Evolutionary conservation across 495 filamentous ascomycete genomes (phyloP), one percentile per base, ranked within the genome.

Genomic region (Margaritispora aquatica): DNA sequence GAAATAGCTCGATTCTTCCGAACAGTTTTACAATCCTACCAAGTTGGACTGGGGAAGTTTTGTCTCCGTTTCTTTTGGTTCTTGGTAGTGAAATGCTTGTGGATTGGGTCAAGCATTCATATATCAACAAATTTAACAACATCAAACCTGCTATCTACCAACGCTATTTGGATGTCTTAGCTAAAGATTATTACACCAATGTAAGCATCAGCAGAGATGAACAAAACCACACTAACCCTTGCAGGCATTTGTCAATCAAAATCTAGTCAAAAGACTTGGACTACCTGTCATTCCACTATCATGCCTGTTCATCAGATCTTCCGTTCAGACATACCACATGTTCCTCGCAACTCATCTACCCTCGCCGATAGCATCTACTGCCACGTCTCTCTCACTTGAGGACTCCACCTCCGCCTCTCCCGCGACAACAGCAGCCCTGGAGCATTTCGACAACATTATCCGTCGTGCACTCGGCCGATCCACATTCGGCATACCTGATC

Each of bases 81-180:
- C 80, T 99, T 9, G 92, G 92, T 11, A 94, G 89, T 26, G 94
- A 99, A 73, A 96, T 96, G 88, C 72, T 96, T 1, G 94, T 99
- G 0, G 94, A 99, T 69, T 97, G 89, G 90, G 75, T 96, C 61
- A 99, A 99, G 70, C 94, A 99, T 67, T 89, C 89, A 13, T 99
- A 96, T 70, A 94, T 97, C 70, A 91, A 84, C 61, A 99, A 99
- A 70, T 99, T 99, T 77, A 99, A 99, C 76, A 95, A 94, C 63
- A 88, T 88, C 52, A 89, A 92, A 41, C 95, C 95, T 20, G 86
- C 80, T 1, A 84, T 99, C 41, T 97, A 99, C 68, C 79, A 81
- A 15, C 84, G 90, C 27, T 97, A 94, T 70, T 77, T 97, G 15
- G 94, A 99, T 67, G 85, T 97, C 2, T 77, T 97, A 17, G 90